Percentiles rank a stretch among this genome's conserved stretches.
Evolutionary conservation across 2,329 filamentous ascomycete species (phyloP).

Genomic region (Trichoderma afroharzianum): DNA sequence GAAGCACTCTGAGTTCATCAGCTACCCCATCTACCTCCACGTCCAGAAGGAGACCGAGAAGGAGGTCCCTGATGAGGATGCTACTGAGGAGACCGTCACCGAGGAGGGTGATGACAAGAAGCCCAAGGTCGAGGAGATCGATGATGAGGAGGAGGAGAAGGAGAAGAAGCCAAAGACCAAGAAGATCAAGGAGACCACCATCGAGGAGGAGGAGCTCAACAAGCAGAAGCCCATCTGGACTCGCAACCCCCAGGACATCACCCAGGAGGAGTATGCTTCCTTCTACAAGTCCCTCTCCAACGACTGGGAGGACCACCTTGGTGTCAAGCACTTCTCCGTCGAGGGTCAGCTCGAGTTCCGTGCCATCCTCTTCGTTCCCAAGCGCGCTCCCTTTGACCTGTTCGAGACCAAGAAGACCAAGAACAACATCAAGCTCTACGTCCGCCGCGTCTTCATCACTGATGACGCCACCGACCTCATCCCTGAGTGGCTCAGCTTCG

Average conservation of each 20-base stretch:
- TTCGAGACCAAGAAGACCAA: constrained; percentile 99
- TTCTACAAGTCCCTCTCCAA: constrained; percentile 99
- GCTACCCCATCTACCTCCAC: constrained; percentile 99
- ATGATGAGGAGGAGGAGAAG: constrained; percentile 77
- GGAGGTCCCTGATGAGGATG: constrained; percentile 96
- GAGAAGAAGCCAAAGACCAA: constrained; percentile 98
- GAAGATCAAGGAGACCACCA: constrained; percentile 98
- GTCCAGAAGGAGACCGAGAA: constrained; percentile 99
- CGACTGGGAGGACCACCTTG: constrained; percentile 99
- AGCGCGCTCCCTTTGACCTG: constrained; percentile 98
- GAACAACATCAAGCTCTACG: constrained; percentile 99
- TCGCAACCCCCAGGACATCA: constrained; percentile 93
- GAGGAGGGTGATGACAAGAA: constrained; percentile 88
- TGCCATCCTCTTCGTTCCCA: constrained; percentile 98
- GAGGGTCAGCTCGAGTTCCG: constrained; percentile 99
- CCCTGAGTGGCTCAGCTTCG: constrained; percentile 97
- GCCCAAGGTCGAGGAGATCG: constrained; percentile 90
- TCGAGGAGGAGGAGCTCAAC: constrained; percentile 99
- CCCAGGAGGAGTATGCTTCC: constrained; percentile 90
- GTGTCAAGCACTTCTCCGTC: constrained; percentile 99
- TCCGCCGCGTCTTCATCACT: constrained; percentile 99
- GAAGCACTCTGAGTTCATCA: constrained; percentile 99
- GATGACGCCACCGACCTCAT: constrained; percentile 99
- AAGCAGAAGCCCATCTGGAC: constrained; percentile 99
- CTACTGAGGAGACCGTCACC: constrained; percentile 62